Conservation (phyloP, 2,329 filamentous ascomycete genomes). For the Myriosclerotinia duriaeana region DNA sequence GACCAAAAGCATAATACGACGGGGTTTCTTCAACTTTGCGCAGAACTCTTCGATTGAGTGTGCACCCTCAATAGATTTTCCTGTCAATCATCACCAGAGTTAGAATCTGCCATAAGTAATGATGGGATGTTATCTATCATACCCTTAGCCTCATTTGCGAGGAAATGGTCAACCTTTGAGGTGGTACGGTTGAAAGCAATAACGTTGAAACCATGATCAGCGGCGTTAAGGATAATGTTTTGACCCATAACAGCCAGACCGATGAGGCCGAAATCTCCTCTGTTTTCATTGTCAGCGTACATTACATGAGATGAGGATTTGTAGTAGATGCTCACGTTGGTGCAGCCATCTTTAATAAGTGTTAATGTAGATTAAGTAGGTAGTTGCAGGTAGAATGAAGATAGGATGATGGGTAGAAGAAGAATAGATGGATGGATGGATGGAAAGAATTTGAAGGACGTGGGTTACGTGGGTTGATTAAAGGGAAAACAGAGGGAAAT, state of each 20-base stretch:
- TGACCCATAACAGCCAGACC: constrained; percentile 89
- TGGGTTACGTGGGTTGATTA: too few species aligned
- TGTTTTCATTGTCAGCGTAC: constrained; percentile 37
- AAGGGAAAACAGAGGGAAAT: too few species aligned
- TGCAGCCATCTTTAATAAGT: constrained; percentile 36
- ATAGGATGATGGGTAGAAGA: too few species aligned
- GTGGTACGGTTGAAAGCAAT: constrained; percentile 99
- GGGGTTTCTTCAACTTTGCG: constrained; percentile 93
- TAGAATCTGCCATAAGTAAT: constrained; percentile 19
- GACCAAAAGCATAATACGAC: constrained; percentile 97
- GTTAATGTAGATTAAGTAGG: constrained; percentile 16
- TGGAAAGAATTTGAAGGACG: too few species aligned
- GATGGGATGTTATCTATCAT: constrained; percentile 37
- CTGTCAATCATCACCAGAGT: constrained; percentile 42
- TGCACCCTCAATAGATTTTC: constrained; percentile 93
- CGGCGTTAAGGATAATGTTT: constrained; percentile 88
- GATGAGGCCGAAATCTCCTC: constrained; percentile 81
- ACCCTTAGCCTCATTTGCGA: constrained; percentile 86
- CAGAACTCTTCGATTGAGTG: constrained; percentile 93
- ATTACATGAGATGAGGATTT: constrained; percentile 33
- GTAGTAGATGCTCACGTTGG: constrained; percentile 59
- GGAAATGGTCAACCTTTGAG: constrained; percentile 94
- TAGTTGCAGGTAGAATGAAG: too few species aligned
- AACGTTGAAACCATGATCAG: constrained; percentile 92
- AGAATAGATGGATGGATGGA: too few species aligned